Percentiles rank a stretch among this genome's conserved stretches.
Evolutionary conservation across 1,284 basidiomycete genomes (phyloP).

Genomic region (Heterobasidion parviporum): DNA sequence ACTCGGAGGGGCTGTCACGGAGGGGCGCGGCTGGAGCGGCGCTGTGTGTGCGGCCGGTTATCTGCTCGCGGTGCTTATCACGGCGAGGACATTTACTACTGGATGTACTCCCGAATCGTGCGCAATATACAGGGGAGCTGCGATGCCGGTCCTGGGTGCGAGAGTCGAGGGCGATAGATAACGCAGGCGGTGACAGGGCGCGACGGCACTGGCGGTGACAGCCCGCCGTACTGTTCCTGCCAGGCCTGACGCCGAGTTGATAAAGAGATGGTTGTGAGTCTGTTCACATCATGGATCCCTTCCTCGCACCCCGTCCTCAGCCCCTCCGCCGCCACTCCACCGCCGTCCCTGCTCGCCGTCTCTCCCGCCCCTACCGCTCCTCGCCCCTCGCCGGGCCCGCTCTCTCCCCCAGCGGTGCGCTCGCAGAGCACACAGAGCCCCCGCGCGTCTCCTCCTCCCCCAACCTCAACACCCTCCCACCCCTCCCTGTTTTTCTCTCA

Average conservation of each 20-base stretch:
- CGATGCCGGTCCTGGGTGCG: too few relatives aligned
- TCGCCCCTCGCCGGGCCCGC: slow-evolving; percentile 22
- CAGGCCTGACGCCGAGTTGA: too few relatives aligned
- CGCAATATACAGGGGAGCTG: too few relatives aligned
- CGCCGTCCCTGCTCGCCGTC: slow-evolving; percentile 9
- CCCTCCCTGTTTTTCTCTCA: background rate
- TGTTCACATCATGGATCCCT: background rate
- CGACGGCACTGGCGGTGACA: too few relatives aligned
- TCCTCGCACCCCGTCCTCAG: background rate
- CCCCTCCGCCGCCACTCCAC: slow-evolving; percentile 12
- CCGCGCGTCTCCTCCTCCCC: slow-evolving; percentile 2
- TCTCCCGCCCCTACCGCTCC: slow-evolving; percentile 17
- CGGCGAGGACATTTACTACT: too few relatives aligned
- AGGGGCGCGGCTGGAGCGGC: background rate
- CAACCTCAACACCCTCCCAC: background rate
- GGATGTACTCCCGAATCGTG: too few relatives aligned
- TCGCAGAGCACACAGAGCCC: slow-evolving; percentile 7
- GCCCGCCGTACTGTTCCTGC: too few relatives aligned
- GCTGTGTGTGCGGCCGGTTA: background rate
- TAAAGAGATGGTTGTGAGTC: too few relatives aligned
- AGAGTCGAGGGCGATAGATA: too few relatives aligned
- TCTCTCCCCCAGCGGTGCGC: slow-evolving; percentile 12
- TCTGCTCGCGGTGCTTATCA: too few relatives aligned
- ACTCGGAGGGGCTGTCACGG: too few relatives aligned
- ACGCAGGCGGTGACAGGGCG: too few relatives aligned